Conservation (phyloP, 768 basidiomycete genomes). For the Lyophyllum decastes region DNA sequence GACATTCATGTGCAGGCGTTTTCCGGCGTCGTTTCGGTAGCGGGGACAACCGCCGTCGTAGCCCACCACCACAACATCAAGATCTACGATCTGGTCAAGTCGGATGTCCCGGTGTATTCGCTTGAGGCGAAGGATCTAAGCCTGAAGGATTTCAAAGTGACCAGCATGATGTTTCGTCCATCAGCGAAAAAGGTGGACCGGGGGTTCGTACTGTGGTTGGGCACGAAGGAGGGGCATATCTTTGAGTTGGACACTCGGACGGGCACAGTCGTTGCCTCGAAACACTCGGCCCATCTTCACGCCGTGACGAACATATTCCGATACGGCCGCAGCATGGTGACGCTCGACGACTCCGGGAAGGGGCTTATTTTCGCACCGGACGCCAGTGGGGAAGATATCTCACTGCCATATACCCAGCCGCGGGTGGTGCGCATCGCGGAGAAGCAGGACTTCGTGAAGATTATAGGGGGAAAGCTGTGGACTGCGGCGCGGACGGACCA, state of each 20-base stretch:
- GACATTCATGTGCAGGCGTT: slow-evolving; percentile 63
- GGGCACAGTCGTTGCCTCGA: slow-evolving; percentile 56
- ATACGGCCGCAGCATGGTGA: slow-evolving; percentile 69
- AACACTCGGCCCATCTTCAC: slow-evolving; percentile 62
- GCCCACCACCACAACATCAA: slow-evolving; percentile 59
- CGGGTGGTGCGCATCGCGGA: slow-evolving; percentile 73
- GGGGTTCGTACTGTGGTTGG: slow-evolving; percentile 78
- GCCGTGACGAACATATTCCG: slow-evolving; percentile 75
- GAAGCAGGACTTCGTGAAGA: slow-evolving; percentile 76
- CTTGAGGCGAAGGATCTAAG: slow-evolving; percentile 67
- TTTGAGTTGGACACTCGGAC: slow-evolving; percentile 77
- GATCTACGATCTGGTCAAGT: slow-evolving; percentile 57
- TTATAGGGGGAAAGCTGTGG: slow-evolving; percentile 83
- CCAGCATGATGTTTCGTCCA: slow-evolving; percentile 77
- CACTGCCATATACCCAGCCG: slow-evolving; percentile 49
- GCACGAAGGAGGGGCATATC: slow-evolving; percentile 88
- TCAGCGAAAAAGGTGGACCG: slow-evolving; percentile 43
- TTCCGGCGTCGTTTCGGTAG: slow-evolving; percentile 52
- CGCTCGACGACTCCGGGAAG: slow-evolving; percentile 87
- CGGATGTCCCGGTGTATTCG: slow-evolving; percentile 44
- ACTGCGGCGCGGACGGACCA: slow-evolving; percentile 63
- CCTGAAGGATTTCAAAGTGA: slow-evolving; percentile 69
- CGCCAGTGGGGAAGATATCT: slow-evolving; percentile 40
- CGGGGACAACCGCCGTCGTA: slow-evolving; percentile 61
- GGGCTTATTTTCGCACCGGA: slow-evolving; percentile 68